Evolutionary conservation across 2,329 filamentous ascomycete genomes (phyloP).

Genomic region (Xylaria sp.): DNA sequence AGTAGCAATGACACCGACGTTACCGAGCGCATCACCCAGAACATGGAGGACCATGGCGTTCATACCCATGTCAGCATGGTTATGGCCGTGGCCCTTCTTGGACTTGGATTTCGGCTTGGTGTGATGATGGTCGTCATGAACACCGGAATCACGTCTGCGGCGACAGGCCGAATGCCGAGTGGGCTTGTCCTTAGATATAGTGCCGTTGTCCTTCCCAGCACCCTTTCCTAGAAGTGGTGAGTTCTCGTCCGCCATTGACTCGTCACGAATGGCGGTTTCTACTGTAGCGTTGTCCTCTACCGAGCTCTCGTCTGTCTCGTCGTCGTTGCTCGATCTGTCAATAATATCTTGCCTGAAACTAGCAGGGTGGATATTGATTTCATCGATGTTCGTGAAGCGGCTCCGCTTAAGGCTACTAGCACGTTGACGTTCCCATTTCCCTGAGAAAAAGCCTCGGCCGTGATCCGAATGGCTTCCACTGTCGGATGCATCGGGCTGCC

Average conservation of each 20-base stretch:
- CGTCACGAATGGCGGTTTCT: slow-evolving; percentile 41
- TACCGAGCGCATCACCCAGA: slow-evolving; percentile 83
- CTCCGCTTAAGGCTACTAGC: slow-evolving; percentile 57
- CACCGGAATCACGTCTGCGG: slow-evolving; percentile 55
- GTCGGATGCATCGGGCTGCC: slow-evolving; percentile 48
- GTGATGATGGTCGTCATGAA: slow-evolving; percentile 81
- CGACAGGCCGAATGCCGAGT: slow-evolving; percentile 33
- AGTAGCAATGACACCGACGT: slow-evolving; percentile 82
- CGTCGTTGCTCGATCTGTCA: slow-evolving; percentile 65
- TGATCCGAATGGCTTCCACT: slow-evolving; percentile 36
- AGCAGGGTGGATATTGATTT: slow-evolving; percentile 86
- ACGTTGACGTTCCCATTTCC: slow-evolving; percentile 52
- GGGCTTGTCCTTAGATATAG: slow-evolving; percentile 39
- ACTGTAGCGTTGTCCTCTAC: slow-evolving; percentile 54
- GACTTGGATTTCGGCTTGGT: slow-evolving; percentile 66
- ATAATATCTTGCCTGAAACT: slow-evolving; percentile 94
- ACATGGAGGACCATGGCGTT: slow-evolving; percentile 79
- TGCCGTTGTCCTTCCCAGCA: slow-evolving; percentile 37
- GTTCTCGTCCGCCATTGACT: slow-evolving; percentile 43
- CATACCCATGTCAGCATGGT: slow-evolving; percentile 93
- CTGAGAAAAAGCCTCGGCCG: slow-evolving; percentile 43
- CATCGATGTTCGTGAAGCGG: slow-evolving; percentile 68
- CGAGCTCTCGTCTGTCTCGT: slow-evolving; percentile 58
- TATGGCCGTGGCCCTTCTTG: slow-evolving; percentile 64
- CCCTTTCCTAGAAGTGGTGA: slow-evolving; percentile 46